Conservation (phyloP, 2,329 filamentous ascomycete genomes). For the Arthrobotrys iridis region DNA sequence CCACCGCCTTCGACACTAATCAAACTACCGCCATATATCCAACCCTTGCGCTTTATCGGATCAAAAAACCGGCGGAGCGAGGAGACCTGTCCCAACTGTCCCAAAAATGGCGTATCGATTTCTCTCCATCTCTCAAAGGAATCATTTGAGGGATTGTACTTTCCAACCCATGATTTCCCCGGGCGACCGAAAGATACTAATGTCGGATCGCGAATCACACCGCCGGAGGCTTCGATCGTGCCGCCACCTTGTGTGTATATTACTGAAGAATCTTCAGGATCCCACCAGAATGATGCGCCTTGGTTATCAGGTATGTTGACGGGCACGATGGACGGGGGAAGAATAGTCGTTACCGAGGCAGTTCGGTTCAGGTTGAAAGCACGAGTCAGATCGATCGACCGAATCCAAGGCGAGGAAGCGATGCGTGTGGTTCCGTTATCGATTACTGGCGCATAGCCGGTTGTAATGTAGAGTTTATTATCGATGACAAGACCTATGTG, state of each 20-base stretch:
- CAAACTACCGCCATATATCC: constrained; percentile 26
- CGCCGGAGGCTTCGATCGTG: constrained; percentile 25
- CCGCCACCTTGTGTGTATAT: constrained; percentile 30
- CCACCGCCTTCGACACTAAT: not conserved
- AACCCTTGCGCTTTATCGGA: constrained; percentile 22
- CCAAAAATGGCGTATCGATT: constrained; percentile 29
- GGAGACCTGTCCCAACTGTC: constrained; percentile 1
- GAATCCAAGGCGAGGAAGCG: constrained; percentile 33
- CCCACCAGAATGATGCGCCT: constrained; percentile 36
- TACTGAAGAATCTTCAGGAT: not conserved
- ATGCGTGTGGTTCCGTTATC: constrained; percentile 27
- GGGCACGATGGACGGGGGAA: constrained; percentile 24
- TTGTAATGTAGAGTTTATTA: constrained; percentile 28
- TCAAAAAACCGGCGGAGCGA: constrained; percentile 22
- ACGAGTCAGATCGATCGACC: constrained; percentile 22
- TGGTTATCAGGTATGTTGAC: constrained; percentile 32
- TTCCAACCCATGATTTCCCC: constrained; percentile 29
- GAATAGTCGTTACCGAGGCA: constrained; percentile 21
- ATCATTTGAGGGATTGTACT: not conserved
- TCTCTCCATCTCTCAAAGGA: constrained; percentile 19
- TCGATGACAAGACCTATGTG: constrained; percentile 14
- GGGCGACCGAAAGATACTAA: constrained; percentile 14
- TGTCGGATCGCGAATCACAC: constrained; percentile 14
- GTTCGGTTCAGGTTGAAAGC: constrained; percentile 27
- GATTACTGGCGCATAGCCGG: constrained; percentile 22